Evolutionary conservation across 208 protist genomes (phyloP), one percentile per base, ranked within the genome.

Genomic region (Crithidia fasciculata): DNA sequence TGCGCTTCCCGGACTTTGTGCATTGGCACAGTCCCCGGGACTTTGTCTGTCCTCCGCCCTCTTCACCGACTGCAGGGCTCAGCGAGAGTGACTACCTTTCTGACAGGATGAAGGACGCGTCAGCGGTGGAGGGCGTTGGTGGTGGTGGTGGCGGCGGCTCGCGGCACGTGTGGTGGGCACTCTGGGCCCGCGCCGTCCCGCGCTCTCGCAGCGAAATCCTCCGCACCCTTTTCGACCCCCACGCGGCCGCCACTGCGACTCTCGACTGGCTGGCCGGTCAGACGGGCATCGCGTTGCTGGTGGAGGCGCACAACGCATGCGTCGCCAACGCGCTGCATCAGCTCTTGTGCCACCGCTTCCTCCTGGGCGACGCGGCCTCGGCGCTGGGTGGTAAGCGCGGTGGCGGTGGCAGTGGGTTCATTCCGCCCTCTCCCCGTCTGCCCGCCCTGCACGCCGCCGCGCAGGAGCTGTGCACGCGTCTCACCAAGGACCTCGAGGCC

Each of bases 1-100:
- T 94, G 37, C 88, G 89, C 56, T 96, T 96, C 78, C 78, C 92
- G 4, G 92, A 96, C 73, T 96, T 96, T 84, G 81, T 96, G 49
- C 89, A 91, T 15, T 96, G 89, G 88, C 81, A 93, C 80, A 96
- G 92, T 69, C 89, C 92, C 16, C 87, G 87, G 58, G 92, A 96
- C 69, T 96, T 94, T 60, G 45, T 87, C 53, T 8, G 12, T 2
- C 71, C 81, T 18, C 50, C 58, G 2, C 43, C 40, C 40, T 61
- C 60, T 3, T 16, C 41, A 2, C 2, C 37, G 45, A 28, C 52
- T 8, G 28, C 10, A n/a, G 47, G 50, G n/a, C 64, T 8, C 37
- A 53, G 62, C 55, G 80, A 93, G 74, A 80, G 87, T 66, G 72
- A 73, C 16, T 93, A 90, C 71, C 72, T 95, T 13, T 95, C 91